phyloP scores from a whole-genome alignment of 139 green algal genomes.

The Medakamo hakoo region DNA sequence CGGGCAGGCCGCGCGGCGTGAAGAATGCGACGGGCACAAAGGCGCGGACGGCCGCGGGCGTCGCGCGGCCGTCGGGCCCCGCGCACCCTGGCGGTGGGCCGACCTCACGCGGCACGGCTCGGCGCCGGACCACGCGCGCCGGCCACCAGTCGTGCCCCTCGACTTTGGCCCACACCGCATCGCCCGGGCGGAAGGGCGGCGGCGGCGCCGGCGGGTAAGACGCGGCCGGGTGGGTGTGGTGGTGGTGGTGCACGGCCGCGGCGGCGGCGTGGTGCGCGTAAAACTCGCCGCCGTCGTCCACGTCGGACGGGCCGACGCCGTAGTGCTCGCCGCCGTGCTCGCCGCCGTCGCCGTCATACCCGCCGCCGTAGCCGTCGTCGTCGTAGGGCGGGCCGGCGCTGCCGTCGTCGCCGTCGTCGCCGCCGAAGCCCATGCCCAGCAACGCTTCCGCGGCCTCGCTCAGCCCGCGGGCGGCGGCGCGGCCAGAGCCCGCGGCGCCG shows the following conservation, averaged over 20 bases:
- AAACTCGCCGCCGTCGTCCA: no score
- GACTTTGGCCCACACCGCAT: slow-evolving; percentile 81
- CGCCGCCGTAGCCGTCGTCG: slow-evolving; percentile 22
- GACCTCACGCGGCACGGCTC: slow-evolving; percentile 70
- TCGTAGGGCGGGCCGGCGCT: slow-evolving; percentile 37
- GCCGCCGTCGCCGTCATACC: background rate
- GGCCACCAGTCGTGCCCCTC: slow-evolving; percentile 89
- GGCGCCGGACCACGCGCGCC: slow-evolving; percentile 51
- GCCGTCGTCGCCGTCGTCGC: slow-evolving; percentile 24
- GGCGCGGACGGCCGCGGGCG: slow-evolving; percentile 20
- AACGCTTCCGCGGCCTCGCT: slow-evolving; percentile 59
- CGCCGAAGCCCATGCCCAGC: slow-evolving; percentile 38
- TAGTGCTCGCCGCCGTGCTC: background rate
- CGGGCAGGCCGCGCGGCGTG: slow-evolving; percentile 60
- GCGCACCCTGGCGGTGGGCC: slow-evolving; percentile 42
- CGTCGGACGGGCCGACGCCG: background rate
- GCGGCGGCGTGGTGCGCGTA: no score
- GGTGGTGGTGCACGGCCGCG: background rate
- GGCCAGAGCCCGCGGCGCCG: slow-evolving; percentile 1
- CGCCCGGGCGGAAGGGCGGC: slow-evolving; percentile 36
- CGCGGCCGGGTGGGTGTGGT: background rate
- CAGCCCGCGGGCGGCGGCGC: slow-evolving; percentile 12
- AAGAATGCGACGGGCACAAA: slow-evolving; percentile 82
- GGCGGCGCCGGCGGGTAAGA: slow-evolving; percentile 4
- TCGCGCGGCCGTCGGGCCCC: slow-evolving; percentile 21